Conservation (phyloP, 139 green algal species). For the Auxenochlorella pyrenoidosa region DNA sequence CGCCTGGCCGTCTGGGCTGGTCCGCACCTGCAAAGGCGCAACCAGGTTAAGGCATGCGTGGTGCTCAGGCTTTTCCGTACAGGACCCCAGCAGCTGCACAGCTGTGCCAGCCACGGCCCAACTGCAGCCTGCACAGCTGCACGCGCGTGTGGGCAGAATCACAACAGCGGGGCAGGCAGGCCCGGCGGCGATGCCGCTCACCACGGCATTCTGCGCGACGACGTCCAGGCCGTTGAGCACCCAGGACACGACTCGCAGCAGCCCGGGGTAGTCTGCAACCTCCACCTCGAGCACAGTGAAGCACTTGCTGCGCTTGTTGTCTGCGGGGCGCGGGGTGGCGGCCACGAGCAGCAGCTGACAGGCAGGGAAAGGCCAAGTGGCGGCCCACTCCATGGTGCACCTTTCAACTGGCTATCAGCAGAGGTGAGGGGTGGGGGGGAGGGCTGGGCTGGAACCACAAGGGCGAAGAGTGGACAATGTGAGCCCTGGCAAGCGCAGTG, state of each 20-base stretch:
- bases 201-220: conserved; percentile 54
- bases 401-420: no score
- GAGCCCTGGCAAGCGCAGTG: no score
- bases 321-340: neutral
- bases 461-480: no score
- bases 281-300: conserved; percentile 65
- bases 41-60: neutral
- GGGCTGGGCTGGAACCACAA: no score
- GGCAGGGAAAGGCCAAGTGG: neutral
- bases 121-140: no score
- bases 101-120: no score
- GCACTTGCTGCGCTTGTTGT: conserved; percentile 55
- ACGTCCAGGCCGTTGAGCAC: conserved; percentile 63
- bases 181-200: conserved; percentile 40
- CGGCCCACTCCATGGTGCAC: neutral
- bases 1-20: conserved; percentile 49
- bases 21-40: conserved; percentile 3
- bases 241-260: conserved; percentile 66
- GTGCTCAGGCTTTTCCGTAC: no score
- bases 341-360: neutral
- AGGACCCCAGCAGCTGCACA: no score
- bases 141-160: no score
- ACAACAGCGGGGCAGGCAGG: no score
- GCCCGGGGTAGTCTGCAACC: conserved; percentile 65
- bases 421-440: no score